Conservation (phyloP, 2,329 filamentous ascomycete species). For the Aspergillus glaucus region DNA sequence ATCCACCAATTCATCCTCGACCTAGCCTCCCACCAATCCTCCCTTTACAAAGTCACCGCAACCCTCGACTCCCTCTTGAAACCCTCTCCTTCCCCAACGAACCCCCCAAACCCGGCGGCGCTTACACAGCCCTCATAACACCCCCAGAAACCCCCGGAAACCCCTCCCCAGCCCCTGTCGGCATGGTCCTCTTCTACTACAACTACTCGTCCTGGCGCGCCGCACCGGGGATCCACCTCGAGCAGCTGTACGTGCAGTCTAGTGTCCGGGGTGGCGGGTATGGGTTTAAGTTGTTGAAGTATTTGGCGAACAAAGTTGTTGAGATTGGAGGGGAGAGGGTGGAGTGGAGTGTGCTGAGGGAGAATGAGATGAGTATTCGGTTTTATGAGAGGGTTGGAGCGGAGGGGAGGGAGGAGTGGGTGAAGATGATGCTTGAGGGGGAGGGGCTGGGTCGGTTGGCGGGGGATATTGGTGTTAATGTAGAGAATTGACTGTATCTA, state of each 20-base stretch:
- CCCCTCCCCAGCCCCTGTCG: constrained; percentile 45
- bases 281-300: constrained; percentile 66
- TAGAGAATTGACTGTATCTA: too few species aligned
- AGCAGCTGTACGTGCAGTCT: constrained; percentile 80
- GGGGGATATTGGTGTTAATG: constrained; percentile 8
- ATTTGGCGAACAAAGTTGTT: constrained; percentile 72
- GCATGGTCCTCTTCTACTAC: constrained; percentile 88
- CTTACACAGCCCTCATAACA: constrained; percentile 67
- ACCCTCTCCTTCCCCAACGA: constrained; percentile 71
- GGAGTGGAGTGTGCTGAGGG: constrained; percentile 87
- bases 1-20: constrained; percentile 79
- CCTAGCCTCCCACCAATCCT: constrained; percentile 82
- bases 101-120: constrained; percentile 50
- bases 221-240: constrained; percentile 82
- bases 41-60: constrained; percentile 65
- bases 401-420: constrained; percentile 42
- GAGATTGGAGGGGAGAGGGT: constrained; percentile 66
- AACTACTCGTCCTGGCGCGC: constrained; percentile 93
- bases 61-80: constrained; percentile 64
- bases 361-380: constrained; percentile 83
- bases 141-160: constrained; percentile 41
- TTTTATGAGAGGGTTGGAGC: constrained; percentile 62
- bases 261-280: constrained; percentile 69
- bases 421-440: constrained; percentile 46
- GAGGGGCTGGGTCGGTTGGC: constrained; percentile 38